These are phyloP conservation scores for Chlamydomonas reinhardtii DNA, from an alignment of 163 green algal genomes.

Conservation along the genomic window DNA sequence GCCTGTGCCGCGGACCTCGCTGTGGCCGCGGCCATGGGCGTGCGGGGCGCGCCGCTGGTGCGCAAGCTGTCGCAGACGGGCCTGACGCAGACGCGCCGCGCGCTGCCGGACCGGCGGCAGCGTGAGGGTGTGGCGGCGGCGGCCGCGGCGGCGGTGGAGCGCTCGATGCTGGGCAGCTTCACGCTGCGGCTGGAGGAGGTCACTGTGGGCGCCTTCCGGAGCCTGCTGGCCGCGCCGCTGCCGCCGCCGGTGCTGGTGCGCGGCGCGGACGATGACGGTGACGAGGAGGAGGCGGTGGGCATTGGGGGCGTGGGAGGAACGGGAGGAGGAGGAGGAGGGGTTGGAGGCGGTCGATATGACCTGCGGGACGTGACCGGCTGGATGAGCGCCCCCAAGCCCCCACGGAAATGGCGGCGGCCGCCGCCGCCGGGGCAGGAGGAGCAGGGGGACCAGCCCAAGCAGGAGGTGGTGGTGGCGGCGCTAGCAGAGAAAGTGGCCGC, in stretches of 20 bases:
- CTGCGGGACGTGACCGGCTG: too few species aligned
- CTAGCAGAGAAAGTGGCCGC: too few species aligned
- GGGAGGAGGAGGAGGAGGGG: too few species aligned
- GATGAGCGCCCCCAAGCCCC: too few species aligned
- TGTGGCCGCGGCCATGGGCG: slow-evolving; percentile 29
- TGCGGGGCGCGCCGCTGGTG: slow-evolving; percentile 29
- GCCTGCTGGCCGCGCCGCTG: background rate
- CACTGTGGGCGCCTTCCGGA: background rate
- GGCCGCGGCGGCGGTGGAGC: background rate
- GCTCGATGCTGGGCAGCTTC: slow-evolving; percentile 34
- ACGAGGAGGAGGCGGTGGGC: too few species aligned
- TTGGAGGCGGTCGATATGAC: too few species aligned
- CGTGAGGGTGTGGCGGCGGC: background rate
- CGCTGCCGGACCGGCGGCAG: slow-evolving; percentile 16
- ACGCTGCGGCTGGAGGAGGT: background rate
- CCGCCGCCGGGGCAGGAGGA: too few species aligned
- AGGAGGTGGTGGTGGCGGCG: too few species aligned
- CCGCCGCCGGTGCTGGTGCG: background rate
- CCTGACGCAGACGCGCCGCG: background rate
- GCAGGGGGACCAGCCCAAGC: too few species aligned
- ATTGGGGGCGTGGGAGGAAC: too few species aligned
- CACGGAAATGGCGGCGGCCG: too few species aligned
- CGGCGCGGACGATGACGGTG: too few species aligned
- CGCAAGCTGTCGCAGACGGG: slow-evolving; percentile 41
- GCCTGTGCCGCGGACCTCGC: slow-evolving; percentile 36